Evolutionary conservation across 805 yeast species (phyloP).

Genomic region (Wickerhamiella musiphila): DNA sequence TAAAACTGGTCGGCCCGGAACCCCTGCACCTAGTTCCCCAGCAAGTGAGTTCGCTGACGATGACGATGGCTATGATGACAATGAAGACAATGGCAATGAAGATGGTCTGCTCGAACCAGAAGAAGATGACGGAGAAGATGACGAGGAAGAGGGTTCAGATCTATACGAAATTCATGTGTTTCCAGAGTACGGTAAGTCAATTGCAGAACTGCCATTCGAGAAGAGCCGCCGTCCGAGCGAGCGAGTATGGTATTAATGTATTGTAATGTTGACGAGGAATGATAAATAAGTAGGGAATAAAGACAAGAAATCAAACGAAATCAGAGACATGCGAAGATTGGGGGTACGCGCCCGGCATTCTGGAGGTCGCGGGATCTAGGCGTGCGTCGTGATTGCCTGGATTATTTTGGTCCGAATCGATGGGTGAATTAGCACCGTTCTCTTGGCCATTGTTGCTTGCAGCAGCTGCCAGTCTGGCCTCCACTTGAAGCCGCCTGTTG

Average conservation of each 20-base stretch:
- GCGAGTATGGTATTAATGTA: conserved; percentile 6
- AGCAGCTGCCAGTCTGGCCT: too few relatives aligned
- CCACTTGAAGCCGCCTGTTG: too few relatives aligned
- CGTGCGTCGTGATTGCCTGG: too few relatives aligned
- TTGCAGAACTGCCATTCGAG: conserved; percentile 14
- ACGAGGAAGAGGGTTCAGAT: conserved; percentile 1
- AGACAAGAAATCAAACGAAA: too few relatives aligned
- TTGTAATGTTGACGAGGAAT: too few relatives aligned
- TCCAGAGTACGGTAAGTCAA: conserved; percentile 11
- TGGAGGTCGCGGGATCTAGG: too few relatives aligned
- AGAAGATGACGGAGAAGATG: not conserved
- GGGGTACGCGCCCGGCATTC: too few relatives aligned
- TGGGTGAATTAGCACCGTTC: too few relatives aligned
- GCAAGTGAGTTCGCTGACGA: conserved; percentile 4
- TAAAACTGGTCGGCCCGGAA: conserved; percentile 5
- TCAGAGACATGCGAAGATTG: too few relatives aligned
- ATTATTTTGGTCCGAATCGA: too few relatives aligned
- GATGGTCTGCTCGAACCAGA: not conserved
- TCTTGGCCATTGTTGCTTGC: too few relatives aligned
- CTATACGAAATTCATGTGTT: conserved; percentile 8
- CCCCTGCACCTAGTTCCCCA: conserved; percentile 2
- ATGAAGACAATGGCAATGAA: not conserved
- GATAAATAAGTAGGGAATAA: too few relatives aligned
- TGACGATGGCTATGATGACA: conserved; percentile 2
- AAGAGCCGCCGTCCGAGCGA: conserved; percentile 6